These are phyloP conservation scores for Eucalyptus polybractea DNA, from an alignment of 345 rosid species.

Conservation along the genomic window DNA sequence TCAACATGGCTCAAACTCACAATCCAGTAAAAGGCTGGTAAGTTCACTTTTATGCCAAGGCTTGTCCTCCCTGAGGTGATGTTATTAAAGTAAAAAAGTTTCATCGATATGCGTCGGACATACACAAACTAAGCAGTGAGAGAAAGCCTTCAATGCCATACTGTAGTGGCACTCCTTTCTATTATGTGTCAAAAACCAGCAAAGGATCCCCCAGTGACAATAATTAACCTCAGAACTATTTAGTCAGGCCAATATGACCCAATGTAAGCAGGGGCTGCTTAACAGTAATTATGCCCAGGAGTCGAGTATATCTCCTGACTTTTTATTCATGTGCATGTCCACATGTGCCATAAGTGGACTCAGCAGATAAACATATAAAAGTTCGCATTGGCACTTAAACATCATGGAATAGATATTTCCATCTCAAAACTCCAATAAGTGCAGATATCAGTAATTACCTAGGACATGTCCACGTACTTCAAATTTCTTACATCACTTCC, in stretches of 20 bases:
- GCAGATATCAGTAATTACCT: neutral
- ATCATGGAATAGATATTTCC: neutral
- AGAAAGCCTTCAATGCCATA: neutral
- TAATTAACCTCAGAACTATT: neutral
- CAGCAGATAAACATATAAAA: neutral
- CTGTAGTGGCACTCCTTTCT: neutral
- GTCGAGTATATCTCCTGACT: neutral
- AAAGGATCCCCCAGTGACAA: neutral
- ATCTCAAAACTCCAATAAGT: neutral
- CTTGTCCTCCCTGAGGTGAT: neutral
- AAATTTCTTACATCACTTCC: neutral
- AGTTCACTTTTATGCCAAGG: neutral
- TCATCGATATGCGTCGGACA: neutral
- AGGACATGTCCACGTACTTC: neutral
- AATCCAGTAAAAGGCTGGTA: neutral
- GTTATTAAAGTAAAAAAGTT: neutral
- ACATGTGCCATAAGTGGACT: neutral
- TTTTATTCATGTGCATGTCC: neutral
- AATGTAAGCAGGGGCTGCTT: neutral
- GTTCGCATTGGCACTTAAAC: neutral
- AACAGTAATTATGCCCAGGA: neutral
- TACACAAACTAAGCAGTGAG: neutral
- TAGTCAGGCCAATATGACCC: neutral
- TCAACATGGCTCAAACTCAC: neutral
- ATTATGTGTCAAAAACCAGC: neutral